phyloP scores from a whole-genome alignment of 2,329 filamentous ascomycete species.

The Fusarium sp. region DNA sequence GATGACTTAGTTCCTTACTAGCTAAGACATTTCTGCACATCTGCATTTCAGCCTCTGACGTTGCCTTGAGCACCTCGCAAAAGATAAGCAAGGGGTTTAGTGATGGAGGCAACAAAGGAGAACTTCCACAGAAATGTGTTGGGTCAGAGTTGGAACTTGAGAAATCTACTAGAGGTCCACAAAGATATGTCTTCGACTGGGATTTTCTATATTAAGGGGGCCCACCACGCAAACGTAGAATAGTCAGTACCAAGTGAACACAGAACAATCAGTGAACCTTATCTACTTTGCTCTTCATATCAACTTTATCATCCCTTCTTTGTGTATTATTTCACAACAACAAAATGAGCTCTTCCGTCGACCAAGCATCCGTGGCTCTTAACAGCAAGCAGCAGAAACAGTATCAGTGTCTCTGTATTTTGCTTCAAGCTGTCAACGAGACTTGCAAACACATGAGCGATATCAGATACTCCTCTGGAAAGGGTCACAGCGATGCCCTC shows the following conservation, averaged over 20 bases:
- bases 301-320: not conserved
- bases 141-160: not conserved
- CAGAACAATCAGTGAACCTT: not conserved
- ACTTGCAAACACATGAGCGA: not conserved
- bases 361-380: not conserved
- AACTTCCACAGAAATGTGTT: not conserved
- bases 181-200: not conserved
- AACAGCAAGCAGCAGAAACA: not conserved
- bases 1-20: not conserved
- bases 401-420: slow-evolving; percentile 3
- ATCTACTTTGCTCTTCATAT: not conserved
- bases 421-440: slow-evolving; percentile 3
- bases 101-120: not conserved
- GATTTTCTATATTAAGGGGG: not conserved
- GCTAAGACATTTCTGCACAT: not conserved
- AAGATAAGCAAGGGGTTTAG: not conserved
- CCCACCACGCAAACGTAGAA: not conserved
- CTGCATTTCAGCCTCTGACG: not conserved
- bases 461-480: not conserved
- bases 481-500: not conserved
- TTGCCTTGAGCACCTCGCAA: not conserved
- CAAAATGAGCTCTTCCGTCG: not conserved
- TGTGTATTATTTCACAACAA: not conserved
- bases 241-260: not conserved
- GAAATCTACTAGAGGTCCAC: not conserved